Percentiles rank a stretch among this genome's conserved stretches.
phyloP scores from a whole-genome alignment of 1,284 basidiomycete species.

The Hypsizygus ulmarius region DNA sequence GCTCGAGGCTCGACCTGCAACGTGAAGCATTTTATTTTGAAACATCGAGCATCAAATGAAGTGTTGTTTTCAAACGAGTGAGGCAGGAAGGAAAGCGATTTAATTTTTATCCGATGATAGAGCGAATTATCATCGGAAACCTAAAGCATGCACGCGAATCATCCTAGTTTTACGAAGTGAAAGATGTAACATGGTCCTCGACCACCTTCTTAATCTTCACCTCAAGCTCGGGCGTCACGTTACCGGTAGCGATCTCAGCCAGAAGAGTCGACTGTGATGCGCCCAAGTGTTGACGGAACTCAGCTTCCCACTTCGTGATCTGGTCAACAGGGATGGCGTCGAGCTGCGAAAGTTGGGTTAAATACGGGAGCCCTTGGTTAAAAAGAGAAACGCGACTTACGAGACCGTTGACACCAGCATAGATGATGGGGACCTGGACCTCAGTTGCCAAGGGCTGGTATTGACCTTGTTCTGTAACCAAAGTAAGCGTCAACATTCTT shows the following conservation, averaged over 20 bases:
- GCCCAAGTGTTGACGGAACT: conserved; percentile 83
- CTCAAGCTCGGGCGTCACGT: conserved; percentile 88
- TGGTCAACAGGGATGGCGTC: conserved; percentile 92
- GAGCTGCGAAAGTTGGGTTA: conserved; percentile 44
- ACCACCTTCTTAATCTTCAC: conserved; percentile 91
- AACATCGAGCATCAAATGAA: no score
- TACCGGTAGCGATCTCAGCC: conserved; percentile 79
- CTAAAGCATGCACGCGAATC: conserved; percentile 16
- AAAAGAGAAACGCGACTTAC: conserved; percentile 40
- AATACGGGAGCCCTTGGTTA: conserved; percentile 7
- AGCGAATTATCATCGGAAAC: conserved; percentile 17
- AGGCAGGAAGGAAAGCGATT: conserved; percentile 15
- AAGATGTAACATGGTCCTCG: conserved; percentile 82
- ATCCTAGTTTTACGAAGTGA: conserved; percentile 56
- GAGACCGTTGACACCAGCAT: conserved; percentile 98
- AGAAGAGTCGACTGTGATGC: conserved; percentile 70
- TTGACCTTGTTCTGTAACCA: conserved; percentile 87
- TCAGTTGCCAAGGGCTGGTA: conserved; percentile 92
- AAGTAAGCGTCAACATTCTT: neutral
- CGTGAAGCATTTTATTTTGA: no score
- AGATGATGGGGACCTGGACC: conserved; percentile 97
- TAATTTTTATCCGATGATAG: conserved; percentile 21
- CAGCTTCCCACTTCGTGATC: conserved; percentile 92
- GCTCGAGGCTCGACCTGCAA: no score
- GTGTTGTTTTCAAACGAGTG: conserved; percentile 3